phyloP scores from a whole-genome alignment of 495 filamentous ascomycete genomes.

The Hyaloscypha hepaticicola region DNA sequence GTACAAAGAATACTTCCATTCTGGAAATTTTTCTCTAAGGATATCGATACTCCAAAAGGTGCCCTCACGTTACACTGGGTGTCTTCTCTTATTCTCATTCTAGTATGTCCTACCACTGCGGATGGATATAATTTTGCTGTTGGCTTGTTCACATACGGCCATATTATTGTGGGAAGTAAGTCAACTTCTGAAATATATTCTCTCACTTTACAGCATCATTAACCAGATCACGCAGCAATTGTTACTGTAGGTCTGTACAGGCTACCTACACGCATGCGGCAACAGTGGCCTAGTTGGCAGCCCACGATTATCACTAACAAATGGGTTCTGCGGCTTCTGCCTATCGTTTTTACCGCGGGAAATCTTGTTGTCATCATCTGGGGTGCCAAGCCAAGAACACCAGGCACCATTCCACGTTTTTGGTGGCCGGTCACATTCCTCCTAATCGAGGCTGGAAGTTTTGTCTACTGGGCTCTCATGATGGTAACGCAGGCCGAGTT shows the following conservation, averaged over 20 bases:
- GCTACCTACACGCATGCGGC: not conserved
- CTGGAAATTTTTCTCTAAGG: constrained; percentile 2
- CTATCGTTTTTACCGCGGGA: not conserved
- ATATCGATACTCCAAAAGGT: constrained; percentile 7
- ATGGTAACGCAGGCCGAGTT: not conserved
- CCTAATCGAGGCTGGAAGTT: not conserved
- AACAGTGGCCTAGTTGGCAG: constrained; percentile 2
- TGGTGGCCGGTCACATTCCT: constrained; percentile 1
- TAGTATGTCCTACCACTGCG: not conserved
- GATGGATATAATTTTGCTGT: constrained; percentile 3
- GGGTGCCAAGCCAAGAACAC: not conserved
- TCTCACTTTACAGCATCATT: not conserved
- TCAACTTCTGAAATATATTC: not conserved
- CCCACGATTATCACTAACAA: constrained; percentile 4
- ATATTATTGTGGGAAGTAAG: not conserved
- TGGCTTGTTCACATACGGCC: constrained; percentile 1
- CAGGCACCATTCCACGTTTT: not conserved
- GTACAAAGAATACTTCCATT: constrained; percentile 4
- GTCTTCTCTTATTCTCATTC: not conserved
- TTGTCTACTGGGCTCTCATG: constrained; percentile 7
- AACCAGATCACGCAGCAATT: not conserved
- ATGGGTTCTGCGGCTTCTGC: constrained; percentile 1
- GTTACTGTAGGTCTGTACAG: not conserved
- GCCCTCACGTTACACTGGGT: constrained; percentile 1
- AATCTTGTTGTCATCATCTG: constrained; percentile 4